phyloP scores from a whole-genome alignment of 2,329 filamentous ascomycete species.

The Aspergillus pseudotamarii region DNA sequence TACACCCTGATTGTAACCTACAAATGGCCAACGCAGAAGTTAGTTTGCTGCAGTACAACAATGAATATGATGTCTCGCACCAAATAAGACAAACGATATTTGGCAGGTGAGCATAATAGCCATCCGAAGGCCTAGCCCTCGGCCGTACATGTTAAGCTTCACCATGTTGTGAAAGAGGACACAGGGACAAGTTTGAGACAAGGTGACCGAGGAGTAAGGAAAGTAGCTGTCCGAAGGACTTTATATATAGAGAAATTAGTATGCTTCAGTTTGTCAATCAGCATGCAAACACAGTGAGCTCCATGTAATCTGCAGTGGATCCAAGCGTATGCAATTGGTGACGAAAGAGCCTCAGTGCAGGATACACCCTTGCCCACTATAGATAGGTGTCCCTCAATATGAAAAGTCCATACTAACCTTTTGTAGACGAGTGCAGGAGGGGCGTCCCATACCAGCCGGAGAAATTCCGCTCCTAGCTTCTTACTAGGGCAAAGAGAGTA shows the following conservation, averaged over 20 bases:
- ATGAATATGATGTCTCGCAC: constrained; percentile 14
- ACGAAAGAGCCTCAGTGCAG: constrained; percentile 9
- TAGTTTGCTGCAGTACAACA: constrained; percentile 9
- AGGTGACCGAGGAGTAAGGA: background rate
- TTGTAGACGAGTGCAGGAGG: constrained; percentile 12
- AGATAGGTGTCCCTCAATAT: background rate
- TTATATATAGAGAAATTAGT: constrained; percentile 16
- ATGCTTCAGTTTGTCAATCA: constrained; percentile 15
- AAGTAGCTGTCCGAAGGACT: constrained; percentile 2
- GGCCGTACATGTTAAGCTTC: constrained; percentile 29
- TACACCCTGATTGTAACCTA: constrained; percentile 54
- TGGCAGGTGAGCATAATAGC: constrained; percentile 29
- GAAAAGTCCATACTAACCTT: constrained; percentile 13
- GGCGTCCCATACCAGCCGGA: constrained; percentile 25
- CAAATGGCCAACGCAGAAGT: constrained; percentile 1
- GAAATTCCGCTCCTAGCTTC: constrained; percentile 14
- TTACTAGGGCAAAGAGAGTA: constrained; percentile 11
- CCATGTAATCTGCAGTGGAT: constrained; percentile 1
- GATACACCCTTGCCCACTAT: constrained; percentile 8
- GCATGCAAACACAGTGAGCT: constrained; percentile 23
- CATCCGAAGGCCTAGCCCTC: constrained; percentile 30
- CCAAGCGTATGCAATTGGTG: constrained; percentile 1
- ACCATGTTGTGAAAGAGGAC: constrained; percentile 19
- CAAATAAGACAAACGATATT: constrained; percentile 31
- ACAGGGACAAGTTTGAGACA: background rate